phyloP scores from a whole-genome alignment of 75 land plant species.

The Larix kaempferi region DNA sequence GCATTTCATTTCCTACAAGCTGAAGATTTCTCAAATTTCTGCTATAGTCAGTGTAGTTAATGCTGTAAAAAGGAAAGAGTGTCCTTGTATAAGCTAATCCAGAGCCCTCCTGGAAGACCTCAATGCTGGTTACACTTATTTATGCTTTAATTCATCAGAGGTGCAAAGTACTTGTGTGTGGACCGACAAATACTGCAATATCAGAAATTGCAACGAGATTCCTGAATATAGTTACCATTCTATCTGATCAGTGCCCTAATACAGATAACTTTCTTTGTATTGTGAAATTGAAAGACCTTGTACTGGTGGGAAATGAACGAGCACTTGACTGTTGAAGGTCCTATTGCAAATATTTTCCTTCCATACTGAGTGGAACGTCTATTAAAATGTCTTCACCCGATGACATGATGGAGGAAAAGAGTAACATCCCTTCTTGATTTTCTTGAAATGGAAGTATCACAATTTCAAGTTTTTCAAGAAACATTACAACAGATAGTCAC shows the following conservation, averaged over 20 bases:
- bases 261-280: background rate
- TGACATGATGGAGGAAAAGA: constrained; percentile 41
- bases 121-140: too few relatives aligned
- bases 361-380: constrained; percentile 49
- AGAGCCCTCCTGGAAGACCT: too few relatives aligned
- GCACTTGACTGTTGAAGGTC: constrained; percentile 34
- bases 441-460: constrained; percentile 26
- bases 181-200: too few relatives aligned
- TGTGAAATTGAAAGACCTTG: constrained; percentile 39
- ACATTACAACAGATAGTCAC: background rate
- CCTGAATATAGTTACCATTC: constrained; percentile 18
- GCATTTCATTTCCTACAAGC: constrained; percentile 5
- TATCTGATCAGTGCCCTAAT: background rate
- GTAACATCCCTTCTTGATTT: constrained; percentile 31
- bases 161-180: constrained; percentile 48
- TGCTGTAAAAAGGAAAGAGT: constrained; percentile 12
- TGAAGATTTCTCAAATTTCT: constrained; percentile 51
- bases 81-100: constrained; percentile 19
- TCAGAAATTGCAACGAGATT: constrained; percentile 41
- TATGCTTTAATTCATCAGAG: constrained; percentile 59
- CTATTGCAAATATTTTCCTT: constrained; percentile 45
- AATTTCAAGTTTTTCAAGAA: constrained; percentile 21
- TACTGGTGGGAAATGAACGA: constrained; percentile 75
- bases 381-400: constrained; percentile 26
- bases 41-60: constrained; percentile 29